Evolutionary conservation across 164 flowering plant genomes (phyloP).

Genomic region (Tetracentron sinense): DNA sequence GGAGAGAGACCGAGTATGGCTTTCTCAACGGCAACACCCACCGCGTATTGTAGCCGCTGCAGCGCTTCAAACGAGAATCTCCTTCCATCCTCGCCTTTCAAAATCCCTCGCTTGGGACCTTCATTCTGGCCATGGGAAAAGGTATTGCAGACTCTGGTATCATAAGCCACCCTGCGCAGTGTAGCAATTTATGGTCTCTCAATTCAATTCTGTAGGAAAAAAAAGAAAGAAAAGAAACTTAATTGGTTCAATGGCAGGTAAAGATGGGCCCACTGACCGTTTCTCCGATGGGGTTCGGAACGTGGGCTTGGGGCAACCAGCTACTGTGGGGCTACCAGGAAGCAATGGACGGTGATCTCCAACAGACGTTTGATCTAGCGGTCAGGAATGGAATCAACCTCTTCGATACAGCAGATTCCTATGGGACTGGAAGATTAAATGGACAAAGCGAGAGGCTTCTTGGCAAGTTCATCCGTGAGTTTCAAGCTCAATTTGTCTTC

Average conservation of each 20-base stretch:
- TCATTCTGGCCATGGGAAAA: slow-evolving; percentile 70
- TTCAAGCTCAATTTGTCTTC: slow-evolving; percentile 40
- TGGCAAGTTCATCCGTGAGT: slow-evolving; percentile 78
- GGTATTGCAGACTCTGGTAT: slow-evolving; percentile 22
- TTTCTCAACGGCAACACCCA: slow-evolving; percentile 17
- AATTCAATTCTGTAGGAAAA: no score
- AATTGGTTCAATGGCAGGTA: slow-evolving; percentile 36
- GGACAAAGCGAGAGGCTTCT: slow-evolving; percentile 92
- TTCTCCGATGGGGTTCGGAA: slow-evolving; percentile 97
- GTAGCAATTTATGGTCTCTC: background rate
- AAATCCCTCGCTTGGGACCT: slow-evolving; percentile 35
- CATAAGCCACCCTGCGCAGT: no score
- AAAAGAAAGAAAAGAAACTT: no score
- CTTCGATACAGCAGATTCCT: slow-evolving; percentile 95
- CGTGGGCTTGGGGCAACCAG: slow-evolving; percentile 99
- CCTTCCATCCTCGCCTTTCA: slow-evolving; percentile 24
- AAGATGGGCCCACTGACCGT: slow-evolving; percentile 77
- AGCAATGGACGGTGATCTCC: slow-evolving; percentile 78
- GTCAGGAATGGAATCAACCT: slow-evolving; percentile 78
- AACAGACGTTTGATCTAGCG: slow-evolving; percentile 67
- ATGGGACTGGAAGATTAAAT: slow-evolving; percentile 83
- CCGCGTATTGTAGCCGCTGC: slow-evolving; percentile 14
- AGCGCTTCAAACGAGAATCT: slow-evolving; percentile 22
- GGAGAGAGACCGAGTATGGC: slow-evolving; percentile 22
- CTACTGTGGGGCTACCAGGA: slow-evolving; percentile 90